Evolutionary conservation across 2,329 filamentous ascomycete species (phyloP), one percentile per base, ranked within the genome.

Genomic region (Tolypocladium ovalisporum): DNA sequence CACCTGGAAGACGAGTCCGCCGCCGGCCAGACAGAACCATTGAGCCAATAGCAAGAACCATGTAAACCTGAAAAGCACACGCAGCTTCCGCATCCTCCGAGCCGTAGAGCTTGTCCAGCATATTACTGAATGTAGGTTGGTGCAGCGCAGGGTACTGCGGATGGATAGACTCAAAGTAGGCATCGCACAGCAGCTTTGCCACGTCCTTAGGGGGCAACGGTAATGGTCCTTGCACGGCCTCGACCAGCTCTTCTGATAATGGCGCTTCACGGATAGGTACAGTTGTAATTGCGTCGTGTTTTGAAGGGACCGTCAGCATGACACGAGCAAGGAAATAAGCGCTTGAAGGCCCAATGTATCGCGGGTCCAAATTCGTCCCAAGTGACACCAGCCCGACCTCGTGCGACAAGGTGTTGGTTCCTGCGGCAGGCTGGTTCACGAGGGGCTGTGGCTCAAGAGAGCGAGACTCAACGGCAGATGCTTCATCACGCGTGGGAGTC

Each of bases 281-380:
- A 15, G 24, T 9, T 5, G 15, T 10, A 24, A 34, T n/a, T 36
- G 15, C 3, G 10, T 54, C 35, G 5, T 54, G 36, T 24, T 24
- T 39, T 27, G 34, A 35, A 13, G 47, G 17, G 17, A 51, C 37
- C 9, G 57, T 68, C 15, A 81, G 70, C 61, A 81, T 72, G 3
- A 80, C 68, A 1, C 76, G 75, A 2, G 78, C 77, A 15, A 82
- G 71, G 47, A 80, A 79, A 57, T 79, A 80, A 1, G 79, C 80
- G 40, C 79, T 82, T 0, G 80, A 82, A 2, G 80, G 79, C 0
- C 80, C 80, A 17, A 82, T 77, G 53, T 82, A 82, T 57, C 76
- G 71, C 3, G 75, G 75, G 24, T 79, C 77, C 49, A 72, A 70
- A 29, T 74, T 76, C 4, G 71, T 71, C 1, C 75, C 76, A 1